These are phyloP conservation scores for Phaeomoniella chlamydospora DNA, from an alignment of 2,329 filamentous ascomycete species.

Conservation along the genomic window DNA sequence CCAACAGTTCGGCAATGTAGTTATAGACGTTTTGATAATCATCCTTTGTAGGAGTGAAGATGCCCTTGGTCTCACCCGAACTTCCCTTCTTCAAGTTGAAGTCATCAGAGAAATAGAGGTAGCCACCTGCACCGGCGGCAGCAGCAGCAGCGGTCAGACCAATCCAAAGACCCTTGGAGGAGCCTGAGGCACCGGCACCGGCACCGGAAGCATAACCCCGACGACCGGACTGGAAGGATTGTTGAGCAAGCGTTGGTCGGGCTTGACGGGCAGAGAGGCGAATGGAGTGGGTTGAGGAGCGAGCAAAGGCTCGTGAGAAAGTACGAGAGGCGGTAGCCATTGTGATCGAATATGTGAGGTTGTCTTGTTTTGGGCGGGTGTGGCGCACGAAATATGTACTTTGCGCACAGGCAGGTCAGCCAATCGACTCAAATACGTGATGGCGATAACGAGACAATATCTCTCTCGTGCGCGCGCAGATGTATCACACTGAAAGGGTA, in stretches of 20 bases:
- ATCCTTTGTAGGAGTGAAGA: slow-evolving; percentile 60
- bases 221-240: no score
- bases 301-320: neutral
- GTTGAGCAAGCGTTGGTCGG: neutral
- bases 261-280: neutral
- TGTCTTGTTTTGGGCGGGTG: no score
- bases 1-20: slow-evolving; percentile 61
- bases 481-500: no score
- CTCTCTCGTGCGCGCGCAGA: no score
- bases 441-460: no score
- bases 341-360: no score
- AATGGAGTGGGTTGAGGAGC: neutral
- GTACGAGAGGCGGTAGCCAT: neutral
- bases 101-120: neutral
- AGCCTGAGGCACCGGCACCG: neutral
- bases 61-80: slow-evolving; percentile 3
- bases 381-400: no score
- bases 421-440: no score
- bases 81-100: neutral
- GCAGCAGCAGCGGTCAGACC: neutral
- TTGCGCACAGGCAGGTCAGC: no score
- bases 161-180: neutral
- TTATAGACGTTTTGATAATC: slow-evolving; percentile 97
- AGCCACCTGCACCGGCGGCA: neutral
- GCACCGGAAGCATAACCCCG: neutral